Conservation (phyloP, 2,329 filamentous ascomycete genomes). For the Hypoxylon sp. region DNA sequence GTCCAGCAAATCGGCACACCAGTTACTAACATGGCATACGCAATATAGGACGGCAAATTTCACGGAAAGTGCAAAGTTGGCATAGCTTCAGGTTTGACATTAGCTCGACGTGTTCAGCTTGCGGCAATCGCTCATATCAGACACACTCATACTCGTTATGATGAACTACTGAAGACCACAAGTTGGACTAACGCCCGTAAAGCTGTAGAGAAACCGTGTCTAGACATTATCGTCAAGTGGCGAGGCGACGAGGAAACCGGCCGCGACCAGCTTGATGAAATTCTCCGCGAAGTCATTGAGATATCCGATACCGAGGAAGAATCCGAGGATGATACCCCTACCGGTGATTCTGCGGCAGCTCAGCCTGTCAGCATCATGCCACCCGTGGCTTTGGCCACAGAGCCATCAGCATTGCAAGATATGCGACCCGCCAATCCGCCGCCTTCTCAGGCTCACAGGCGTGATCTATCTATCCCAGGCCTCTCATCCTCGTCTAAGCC, state of each 20-base stretch:
- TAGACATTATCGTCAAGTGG: slow-evolving; percentile 77
- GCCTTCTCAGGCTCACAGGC: slow-evolving; percentile 28
- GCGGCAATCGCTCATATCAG: slow-evolving; percentile 75
- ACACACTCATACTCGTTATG: slow-evolving; percentile 75
- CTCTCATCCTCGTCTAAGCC: slow-evolving; percentile 41
- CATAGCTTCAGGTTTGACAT: slow-evolving; percentile 64
- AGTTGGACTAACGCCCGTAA: slow-evolving; percentile 70
- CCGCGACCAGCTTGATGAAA: slow-evolving; percentile 74
- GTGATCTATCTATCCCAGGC: slow-evolving; percentile 28
- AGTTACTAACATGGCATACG: slow-evolving; percentile 17
- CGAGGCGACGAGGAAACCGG: slow-evolving; percentile 77
- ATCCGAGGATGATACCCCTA: slow-evolving; percentile 50
- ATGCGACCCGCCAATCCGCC: slow-evolving; percentile 5
- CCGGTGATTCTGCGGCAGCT: slow-evolving; percentile 37
- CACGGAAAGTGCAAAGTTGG: slow-evolving; percentile 69
- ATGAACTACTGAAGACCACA: slow-evolving; percentile 68
- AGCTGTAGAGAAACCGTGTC: slow-evolving; percentile 69
- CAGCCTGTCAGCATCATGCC: slow-evolving; percentile 26
- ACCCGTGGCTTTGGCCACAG: slow-evolving; percentile 25
- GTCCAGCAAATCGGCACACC: neutral
- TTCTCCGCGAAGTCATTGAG: slow-evolving; percentile 73
- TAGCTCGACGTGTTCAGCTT: slow-evolving; percentile 72
- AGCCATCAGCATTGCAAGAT: slow-evolving; percentile 20
- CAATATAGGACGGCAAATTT: slow-evolving; percentile 60
- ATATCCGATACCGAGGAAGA: slow-evolving; percentile 70